Evolutionary conservation across 257 asterid genomes (phyloP), one percentile per base, ranked within the genome.

Genomic region (Ilex asprella): DNA sequence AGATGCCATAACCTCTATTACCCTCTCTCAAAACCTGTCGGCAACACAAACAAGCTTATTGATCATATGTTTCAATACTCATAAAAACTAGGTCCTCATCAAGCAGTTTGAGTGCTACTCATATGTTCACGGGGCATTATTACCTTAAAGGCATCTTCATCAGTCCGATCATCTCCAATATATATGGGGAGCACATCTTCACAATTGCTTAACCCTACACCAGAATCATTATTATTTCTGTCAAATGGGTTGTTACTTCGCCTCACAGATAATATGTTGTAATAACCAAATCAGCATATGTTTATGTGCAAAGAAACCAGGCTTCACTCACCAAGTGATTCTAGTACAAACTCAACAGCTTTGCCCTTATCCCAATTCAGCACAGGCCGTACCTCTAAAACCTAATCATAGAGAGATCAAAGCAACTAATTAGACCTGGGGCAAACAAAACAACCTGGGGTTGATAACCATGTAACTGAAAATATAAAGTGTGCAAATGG

Each of bases 141-240:
- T 77, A 84, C 98, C 98, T 88, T 91, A 66, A 91, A 91, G 71
- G 98, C 98, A 64, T 91, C 98, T 78, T 91, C 98, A 60, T 91
- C 98, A 1, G 98, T 91, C 31, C 98, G 89, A 75, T 91, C 98
- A 75, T 91, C 98, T 68, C 98, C 98, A 63, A 88, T 77, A 55
- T 91, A 91, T 75, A 91, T 86, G 31, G 98, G 98, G 58, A 91
- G 79, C 61, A 88, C 89, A 60, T 86, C 87, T 12, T 82, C 87
- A 13, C 79, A 72, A 67, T 86, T 63, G 73, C 64, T 84, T 69
- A 91, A 74, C 43, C 98, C 98, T 91, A 60, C 64, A 72, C 47
- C 58, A 59, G 54, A 57, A 27, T 59, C 21, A 51, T 21, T 60
- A 63, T 46, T 8, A 56, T n/a, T 58, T 47, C 72, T 5, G 12